phyloP scores from a whole-genome alignment of 768 basidiomycete genomes.

The Mycena venus region DNA sequence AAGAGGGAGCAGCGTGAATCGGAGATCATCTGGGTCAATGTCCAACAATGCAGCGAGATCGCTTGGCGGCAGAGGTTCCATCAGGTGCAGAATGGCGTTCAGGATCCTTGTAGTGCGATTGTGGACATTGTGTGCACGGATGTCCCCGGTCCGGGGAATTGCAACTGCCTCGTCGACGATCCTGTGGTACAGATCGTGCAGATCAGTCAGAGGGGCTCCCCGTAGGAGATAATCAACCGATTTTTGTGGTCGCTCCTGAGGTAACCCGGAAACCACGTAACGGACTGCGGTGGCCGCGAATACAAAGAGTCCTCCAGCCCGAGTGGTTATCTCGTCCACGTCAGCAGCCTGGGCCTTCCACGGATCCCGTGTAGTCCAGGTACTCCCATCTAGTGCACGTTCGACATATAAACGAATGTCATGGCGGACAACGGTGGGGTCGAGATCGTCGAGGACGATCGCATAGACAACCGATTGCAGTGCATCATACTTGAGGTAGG shows the following conservation, averaged over 20 bases:
- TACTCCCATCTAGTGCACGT: not conserved
- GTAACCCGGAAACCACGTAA: not conserved
- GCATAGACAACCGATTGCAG: not conserved
- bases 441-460: not conserved
- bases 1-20: not conserved
- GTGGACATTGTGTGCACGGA: not conserved
- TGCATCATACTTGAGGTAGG: not conserved
- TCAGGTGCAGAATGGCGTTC: not conserved
- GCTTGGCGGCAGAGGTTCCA: not conserved
- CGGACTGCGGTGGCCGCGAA: conserved; percentile 1
- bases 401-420: not conserved
- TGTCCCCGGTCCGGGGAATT: not conserved
- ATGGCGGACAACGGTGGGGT: not conserved
- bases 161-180: not conserved
- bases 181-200: not conserved
- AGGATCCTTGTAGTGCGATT: not conserved
- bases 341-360: not conserved
- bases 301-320: not conserved
- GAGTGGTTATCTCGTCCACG: not conserved
- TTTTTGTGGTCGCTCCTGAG: not conserved
- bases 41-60: not conserved
- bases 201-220: not conserved
- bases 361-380: not conserved
- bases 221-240: not conserved
- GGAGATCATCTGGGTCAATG: not conserved